phyloP scores from a whole-genome alignment of 2,329 filamentous ascomycete genomes.

The Orbilia javanica region DNA sequence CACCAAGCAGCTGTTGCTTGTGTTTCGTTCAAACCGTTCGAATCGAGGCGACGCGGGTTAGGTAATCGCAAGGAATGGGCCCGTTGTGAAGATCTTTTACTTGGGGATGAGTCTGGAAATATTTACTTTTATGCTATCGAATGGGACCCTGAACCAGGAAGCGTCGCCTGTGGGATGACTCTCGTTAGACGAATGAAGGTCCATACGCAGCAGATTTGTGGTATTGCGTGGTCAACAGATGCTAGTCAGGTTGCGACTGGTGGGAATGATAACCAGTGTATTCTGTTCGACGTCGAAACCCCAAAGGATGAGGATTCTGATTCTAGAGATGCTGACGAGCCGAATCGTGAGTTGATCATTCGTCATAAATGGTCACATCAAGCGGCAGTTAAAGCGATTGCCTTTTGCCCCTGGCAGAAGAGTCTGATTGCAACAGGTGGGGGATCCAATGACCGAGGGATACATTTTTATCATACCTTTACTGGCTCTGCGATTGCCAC shows the following conservation, averaged over 20 bases:
- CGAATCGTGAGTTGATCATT: constrained; percentile 69
- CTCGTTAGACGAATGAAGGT: constrained; percentile 80
- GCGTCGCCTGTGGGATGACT: constrained; percentile 64
- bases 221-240: constrained; percentile 85
- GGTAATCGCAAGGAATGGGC: constrained; percentile 70
- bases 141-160: constrained; percentile 71
- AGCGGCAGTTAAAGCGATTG: constrained; percentile 94
- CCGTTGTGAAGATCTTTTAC: constrained; percentile 79
- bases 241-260: constrained; percentile 85
- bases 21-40: constrained; percentile 81
- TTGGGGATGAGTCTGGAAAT: constrained; percentile 85
- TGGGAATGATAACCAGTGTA: constrained; percentile 91
- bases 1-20: constrained; percentile 82
- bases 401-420: constrained; percentile 94
- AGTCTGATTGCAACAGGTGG: constrained; percentile 90
- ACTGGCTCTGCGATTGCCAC: constrained; percentile 87
- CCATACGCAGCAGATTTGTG: constrained; percentile 91
- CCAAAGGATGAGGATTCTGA: constrained; percentile 54
- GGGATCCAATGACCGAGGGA: constrained; percentile 92
- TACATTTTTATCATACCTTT: constrained; percentile 91
- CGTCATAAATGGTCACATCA: constrained; percentile 81
- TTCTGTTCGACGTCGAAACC: constrained; percentile 77
- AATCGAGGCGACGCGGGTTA: constrained; percentile 64
- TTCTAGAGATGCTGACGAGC: constrained; percentile 62
- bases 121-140: constrained; percentile 92